Evolutionary conservation across 371 early-diverging fungal species (phyloP), one percentile per base, ranked within the genome.

Genomic region (Dinochytrium kinnereticum): DNA sequence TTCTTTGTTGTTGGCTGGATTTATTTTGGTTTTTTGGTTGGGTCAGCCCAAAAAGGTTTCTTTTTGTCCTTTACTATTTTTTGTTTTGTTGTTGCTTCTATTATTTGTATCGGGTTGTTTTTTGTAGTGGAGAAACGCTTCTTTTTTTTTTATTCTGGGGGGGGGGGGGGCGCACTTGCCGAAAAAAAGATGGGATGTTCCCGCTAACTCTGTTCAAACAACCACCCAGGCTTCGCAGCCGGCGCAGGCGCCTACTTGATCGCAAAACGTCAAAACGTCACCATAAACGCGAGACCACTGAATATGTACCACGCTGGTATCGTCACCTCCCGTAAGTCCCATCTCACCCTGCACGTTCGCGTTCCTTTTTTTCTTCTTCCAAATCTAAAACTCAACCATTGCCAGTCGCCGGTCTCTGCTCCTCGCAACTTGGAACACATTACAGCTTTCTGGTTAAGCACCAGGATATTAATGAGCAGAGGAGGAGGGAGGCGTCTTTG

Each of bases 401-500:
- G 19, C 26, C n/a, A 26, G 36, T 75, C 49, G 19, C 59, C 13
- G 76, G 71, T 0, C 68, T 75, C 1, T 24, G 69, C 13, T 3
- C 59, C 2, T 59, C 59, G n/a, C 76, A 75, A 34, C 28, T 71
- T 15, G 76, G 61, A 5, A 75, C 71, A 10, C 76, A 75, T 37
- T 75, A 67, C 44, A 21, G 30, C 2, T 75, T 30, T 59, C 65
- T 71, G 19, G 21, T 64, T 21, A 69, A 71, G 10, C 70, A 75
- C 26, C 71, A 75, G 49, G 37, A 66, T 3, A 75, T 75, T 34
- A 65, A 53, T 1, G 76, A 71, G 55, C 71, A 71, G 59, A 61
- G 71, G 33, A 40, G 76, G 28, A 64, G 76, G 44, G 76, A 75
- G 59, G 76, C 76, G 0, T 59, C 51, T 28, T 68, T 64, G 36